These are phyloP conservation scores for Suillus ampliporus DNA, from an alignment of 768 basidiomycete genomes.

Conservation along the genomic window DNA sequence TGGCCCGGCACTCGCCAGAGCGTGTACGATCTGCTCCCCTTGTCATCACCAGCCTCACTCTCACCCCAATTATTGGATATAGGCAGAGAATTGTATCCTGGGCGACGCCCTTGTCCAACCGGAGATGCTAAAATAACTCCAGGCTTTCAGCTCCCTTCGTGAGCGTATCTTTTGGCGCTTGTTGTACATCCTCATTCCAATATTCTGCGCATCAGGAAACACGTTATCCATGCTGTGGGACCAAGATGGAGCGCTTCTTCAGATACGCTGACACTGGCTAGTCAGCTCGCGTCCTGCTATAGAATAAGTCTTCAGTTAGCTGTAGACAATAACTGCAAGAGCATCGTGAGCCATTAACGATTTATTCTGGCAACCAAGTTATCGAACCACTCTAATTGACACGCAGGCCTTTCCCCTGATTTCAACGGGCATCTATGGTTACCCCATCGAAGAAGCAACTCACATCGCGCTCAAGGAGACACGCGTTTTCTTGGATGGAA, in stretches of 20 bases:
- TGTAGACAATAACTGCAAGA: slow-evolving; percentile 59
- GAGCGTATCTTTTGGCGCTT: slow-evolving; percentile 33
- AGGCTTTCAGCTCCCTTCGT: slow-evolving; percentile 82
- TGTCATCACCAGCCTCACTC: too few relatives aligned
- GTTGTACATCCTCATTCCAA: neutral
- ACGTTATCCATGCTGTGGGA: slow-evolving; percentile 85
- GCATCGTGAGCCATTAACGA: slow-evolving; percentile 52
- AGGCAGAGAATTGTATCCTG: slow-evolving; percentile 9
- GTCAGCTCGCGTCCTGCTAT: slow-evolving; percentile 73
- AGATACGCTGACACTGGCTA: slow-evolving; percentile 50
- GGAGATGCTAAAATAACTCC: slow-evolving; percentile 82
- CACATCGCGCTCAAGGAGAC: slow-evolving; percentile 67
- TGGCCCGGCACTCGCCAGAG: slow-evolving; percentile 58
- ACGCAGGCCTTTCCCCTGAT: slow-evolving; percentile 79
- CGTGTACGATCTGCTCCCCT: neutral
- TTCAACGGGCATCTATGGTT: slow-evolving; percentile 81
- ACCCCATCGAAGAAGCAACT: slow-evolving; percentile 77
- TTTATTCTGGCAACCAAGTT: neutral
- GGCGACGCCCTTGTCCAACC: slow-evolving; percentile 53
- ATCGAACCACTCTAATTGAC: neutral
- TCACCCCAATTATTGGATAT: neutral
- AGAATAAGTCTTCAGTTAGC: slow-evolving; percentile 65
- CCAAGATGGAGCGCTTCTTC: slow-evolving; percentile 59
- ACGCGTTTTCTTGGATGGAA: slow-evolving; percentile 61
- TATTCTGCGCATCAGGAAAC: slow-evolving; percentile 46